Conservation (phyloP, 2,329 filamentous ascomycete genomes). For the Aspergillus vadensis region DNA sequence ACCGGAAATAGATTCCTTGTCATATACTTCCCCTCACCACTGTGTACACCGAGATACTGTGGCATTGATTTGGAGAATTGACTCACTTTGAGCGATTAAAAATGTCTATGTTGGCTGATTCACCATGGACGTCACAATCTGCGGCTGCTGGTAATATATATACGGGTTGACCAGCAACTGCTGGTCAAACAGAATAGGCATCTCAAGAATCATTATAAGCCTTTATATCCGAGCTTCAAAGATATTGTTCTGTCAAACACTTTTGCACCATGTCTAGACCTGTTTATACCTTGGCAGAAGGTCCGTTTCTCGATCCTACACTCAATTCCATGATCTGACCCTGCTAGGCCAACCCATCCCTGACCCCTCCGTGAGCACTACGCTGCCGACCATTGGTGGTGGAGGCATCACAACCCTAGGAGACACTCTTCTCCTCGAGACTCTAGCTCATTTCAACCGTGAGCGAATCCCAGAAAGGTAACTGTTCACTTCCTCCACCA, state of each 20-base stretch:
- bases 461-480: slow-evolving; percentile 63
- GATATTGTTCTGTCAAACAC: not conserved
- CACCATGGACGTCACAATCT: too few species aligned
- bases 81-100: too few species aligned
- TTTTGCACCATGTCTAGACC: slow-evolving; percentile 18
- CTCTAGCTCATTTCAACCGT: slow-evolving; percentile 62
- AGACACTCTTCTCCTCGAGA: slow-evolving; percentile 64
- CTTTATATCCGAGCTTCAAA: too few species aligned
- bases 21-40: not conserved
- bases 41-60: not conserved
- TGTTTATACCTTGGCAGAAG: slow-evolving; percentile 31
- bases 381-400: slow-evolving; percentile 29
- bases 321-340: not conserved
- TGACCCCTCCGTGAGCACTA: slow-evolving; percentile 26
- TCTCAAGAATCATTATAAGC: too few species aligned
- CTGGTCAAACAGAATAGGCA: too few species aligned
- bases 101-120: too few species aligned
- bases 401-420: slow-evolving; percentile 52
- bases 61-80: too few species aligned
- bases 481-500: not conserved
- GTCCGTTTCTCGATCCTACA: slow-evolving; percentile 11
- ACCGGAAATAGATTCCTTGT: not conserved
- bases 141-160: too few species aligned
- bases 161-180: too few species aligned
- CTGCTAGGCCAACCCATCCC: slow-evolving; percentile 29